Percentiles rank a stretch among this genome's conserved stretches.
Conservation (phyloP, 768 basidiomycete species). For the Pulveroboletus frians region DNA sequence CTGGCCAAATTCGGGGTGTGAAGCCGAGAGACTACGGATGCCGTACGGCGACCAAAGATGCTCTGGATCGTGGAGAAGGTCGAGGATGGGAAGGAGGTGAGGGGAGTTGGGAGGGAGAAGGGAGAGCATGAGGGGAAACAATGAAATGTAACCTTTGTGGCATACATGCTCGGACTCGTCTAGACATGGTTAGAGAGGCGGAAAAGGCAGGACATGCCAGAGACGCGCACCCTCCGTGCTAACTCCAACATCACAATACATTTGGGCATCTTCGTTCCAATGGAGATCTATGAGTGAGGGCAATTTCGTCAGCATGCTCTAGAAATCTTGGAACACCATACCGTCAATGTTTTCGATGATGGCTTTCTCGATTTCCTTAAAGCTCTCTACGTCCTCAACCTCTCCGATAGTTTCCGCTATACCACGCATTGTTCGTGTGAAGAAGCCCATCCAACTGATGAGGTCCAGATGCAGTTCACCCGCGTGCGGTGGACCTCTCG, state of each 20-base stretch:
- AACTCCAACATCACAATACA: constrained; percentile 91
- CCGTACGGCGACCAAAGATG: constrained; percentile 93
- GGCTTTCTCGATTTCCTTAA: constrained; percentile 69
- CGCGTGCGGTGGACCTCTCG: constrained; percentile 79
- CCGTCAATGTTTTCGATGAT: constrained; percentile 85
- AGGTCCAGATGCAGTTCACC: constrained; percentile 93
- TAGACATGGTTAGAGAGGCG: constrained; percentile 26
- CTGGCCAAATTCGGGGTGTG: constrained; percentile 83
- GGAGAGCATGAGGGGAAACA: constrained; percentile 88
- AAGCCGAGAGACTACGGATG: constrained; percentile 80
- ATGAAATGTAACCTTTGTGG: constrained; percentile 86
- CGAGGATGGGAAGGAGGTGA: constrained; percentile 75
- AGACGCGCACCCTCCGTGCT: constrained; percentile 66
- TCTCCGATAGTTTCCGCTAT: constrained; percentile 86
- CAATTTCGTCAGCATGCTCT: not conserved
- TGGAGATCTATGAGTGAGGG: constrained; percentile 62
- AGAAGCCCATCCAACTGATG: constrained; percentile 96
- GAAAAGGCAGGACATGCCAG: not conserved
- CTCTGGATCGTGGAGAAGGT: constrained; percentile 70
- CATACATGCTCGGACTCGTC: constrained; percentile 92
- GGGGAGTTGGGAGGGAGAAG: constrained; percentile 74
- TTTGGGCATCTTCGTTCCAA: constrained; percentile 82
- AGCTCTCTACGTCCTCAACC: constrained; percentile 76
- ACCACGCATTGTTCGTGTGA: constrained; percentile 87
- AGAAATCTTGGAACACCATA: constrained; percentile 23